Base-by-base conservation (phyloP, 129 eudicot genomes). In the Saposhnikovia divaricata region DNA sequence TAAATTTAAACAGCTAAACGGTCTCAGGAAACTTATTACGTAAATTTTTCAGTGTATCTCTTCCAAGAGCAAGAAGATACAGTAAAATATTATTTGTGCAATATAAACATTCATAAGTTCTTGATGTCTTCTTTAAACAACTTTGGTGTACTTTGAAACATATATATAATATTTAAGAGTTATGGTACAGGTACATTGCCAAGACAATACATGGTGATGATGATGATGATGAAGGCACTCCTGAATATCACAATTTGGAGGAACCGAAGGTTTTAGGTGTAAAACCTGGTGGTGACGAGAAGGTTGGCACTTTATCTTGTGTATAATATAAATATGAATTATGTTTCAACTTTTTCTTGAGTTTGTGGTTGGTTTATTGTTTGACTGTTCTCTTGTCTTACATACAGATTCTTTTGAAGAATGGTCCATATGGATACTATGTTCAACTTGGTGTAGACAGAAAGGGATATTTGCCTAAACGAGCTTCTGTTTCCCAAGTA, bases 401-500 rank as follows among this genome's bases (percentile, higher is more conserved):
- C 31, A 9, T 72, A 80, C 75, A 85, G 99, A 80, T 96, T 87
- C 81, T 96, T 28, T 72, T 96, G 72, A 96, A 96, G 88, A 83
- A 81, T 80, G 99, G 99, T 65, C 99, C 99, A n/a, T 96, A 89
- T 70, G 99, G 99, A 81, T 79, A 79, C 83, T 96, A 96, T 84
- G 89, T 92, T 75, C 99, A 96, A 86, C 98, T 92, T 81, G 99
- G 99, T 70, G 99, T 92, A 81, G 97, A 96, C 87, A 89, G 89
- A 80, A 89, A 88, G 78, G 99, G 99, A 39, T 87, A 90, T 79
- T 72, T 80, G 55, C 98, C 98, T 74, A 96, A 96, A 87, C 89
- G 99, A 82, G 89, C 97, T 53, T 87, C 97, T 21, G 82, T 89
- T 27, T 70, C 91, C 42, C 89, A 82, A 80, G 98, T 95, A 81